Conservation (phyloP, 2,329 filamentous ascomycete species). For the Colletotrichum eremochloae region DNA sequence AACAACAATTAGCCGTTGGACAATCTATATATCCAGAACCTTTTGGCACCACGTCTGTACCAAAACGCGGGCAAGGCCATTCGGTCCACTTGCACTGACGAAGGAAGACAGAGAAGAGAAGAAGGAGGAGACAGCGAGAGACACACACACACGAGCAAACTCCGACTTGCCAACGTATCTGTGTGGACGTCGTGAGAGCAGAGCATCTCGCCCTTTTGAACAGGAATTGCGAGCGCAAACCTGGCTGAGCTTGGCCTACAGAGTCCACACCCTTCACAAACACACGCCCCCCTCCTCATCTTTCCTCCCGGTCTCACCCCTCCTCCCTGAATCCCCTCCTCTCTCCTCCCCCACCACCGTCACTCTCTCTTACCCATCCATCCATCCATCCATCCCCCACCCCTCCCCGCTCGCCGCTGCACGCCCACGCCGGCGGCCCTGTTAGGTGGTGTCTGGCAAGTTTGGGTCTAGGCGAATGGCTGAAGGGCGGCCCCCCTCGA, state of each 20-base stretch:
- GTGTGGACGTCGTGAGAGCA: conserved; percentile 16
- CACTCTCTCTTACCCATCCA: not conserved
- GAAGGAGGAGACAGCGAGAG: conserved; percentile 7
- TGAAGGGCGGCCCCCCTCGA: conserved; percentile 37
- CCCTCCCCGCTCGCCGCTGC: conserved; percentile 26
- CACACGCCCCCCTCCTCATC: not conserved
- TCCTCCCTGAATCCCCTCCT: conserved; percentile 27
- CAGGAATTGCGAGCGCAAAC: conserved; percentile 36
- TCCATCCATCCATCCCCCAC: not conserved
- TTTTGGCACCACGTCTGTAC: conserved; percentile 29
- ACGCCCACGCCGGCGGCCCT: conserved; percentile 41
- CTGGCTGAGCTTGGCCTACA: conserved; percentile 32
- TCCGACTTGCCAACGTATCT: conserved; percentile 6
- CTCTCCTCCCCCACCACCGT: not conserved
- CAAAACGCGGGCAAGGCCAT: conserved; percentile 30
- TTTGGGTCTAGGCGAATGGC: conserved; percentile 40
- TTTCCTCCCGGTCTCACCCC: conserved; percentile 17
- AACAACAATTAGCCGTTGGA: not conserved
- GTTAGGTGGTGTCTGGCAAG: conserved; percentile 37
- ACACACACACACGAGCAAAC: conserved; percentile 19
- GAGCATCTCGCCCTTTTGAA: conserved; percentile 40
- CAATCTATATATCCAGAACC: not conserved
- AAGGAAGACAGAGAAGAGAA: conserved; percentile 1
- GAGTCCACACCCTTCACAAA: conserved; percentile 6
- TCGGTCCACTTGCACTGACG: conserved; percentile 13